Evolutionary conservation across 805 yeast genomes (phyloP), one percentile per base, ranked within the genome.

Genomic region (Nadsonia fulvescens): DNA sequence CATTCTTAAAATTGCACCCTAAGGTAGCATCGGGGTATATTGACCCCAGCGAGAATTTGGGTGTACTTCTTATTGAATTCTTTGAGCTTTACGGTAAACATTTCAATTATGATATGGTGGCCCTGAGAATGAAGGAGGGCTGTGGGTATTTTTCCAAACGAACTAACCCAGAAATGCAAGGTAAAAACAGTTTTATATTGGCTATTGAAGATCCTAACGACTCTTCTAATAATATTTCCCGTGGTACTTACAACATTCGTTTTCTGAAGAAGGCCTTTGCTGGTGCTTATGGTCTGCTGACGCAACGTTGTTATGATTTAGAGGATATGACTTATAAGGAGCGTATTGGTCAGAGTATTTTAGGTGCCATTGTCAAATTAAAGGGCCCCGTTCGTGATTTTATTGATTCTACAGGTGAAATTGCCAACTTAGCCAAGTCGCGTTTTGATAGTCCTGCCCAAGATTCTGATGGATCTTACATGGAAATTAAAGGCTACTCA

Each of bases 171-270:
- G 59, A 51, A 19, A 42, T 75, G 34, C 57, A 61, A 26, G 53
- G 70, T 22, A 29, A 55, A 5, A 61, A 70, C 29, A 59, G 66
- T 18, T 78, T 70, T 44, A 49, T 76, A 1, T 49, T 82, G 20
- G 72, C 81, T 1, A 76, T 86, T 15, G 86, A 76, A 47, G 96
- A 86, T 44, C 96, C 96, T 1, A 71, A 74, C 25, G 94, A 83
- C 42, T 55, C 70, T 2, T 36, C 54, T n/a, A 86, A 86, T 43
- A 86, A 86, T 45, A 73, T 86, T 24, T 70, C 89, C 23, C 58
- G 93, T 37, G 78, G 93, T 4, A 70, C 92, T 2, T 79, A 70
- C 53, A 82, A 82, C 45, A 54, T 79, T 21, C 51, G 79, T 19
- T 78, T 73, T 39, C 62, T 86, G 30, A 78, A 76, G 43, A 70